Evolutionary conservation across 768 basidiomycete species (phyloP), one percentile per base, ranked within the genome.

Genomic region (Trametes cingulata): DNA sequence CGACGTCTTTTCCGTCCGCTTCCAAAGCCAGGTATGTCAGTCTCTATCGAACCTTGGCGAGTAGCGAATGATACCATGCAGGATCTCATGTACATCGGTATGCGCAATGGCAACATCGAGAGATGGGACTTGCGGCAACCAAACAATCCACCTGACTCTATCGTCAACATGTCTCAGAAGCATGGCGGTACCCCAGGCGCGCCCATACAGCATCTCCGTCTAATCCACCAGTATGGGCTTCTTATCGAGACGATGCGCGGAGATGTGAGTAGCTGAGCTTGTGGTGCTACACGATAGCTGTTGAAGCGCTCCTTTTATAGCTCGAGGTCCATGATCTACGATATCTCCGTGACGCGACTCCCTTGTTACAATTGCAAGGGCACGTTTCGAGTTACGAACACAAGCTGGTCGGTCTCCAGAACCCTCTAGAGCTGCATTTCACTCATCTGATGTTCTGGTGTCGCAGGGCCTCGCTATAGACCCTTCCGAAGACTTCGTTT

Each of bases 291-390:
- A 15, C 19, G 5, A 20, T 19, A 24, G 2, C 24, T 58, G 2
- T 17, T 22, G 14, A 20, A 22, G 49, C 12, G 25, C 39, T 25
- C 12, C 10, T 14, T 22, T n/a, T 1, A n/a, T 7, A 88, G 89
- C 74, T 90, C 17, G 78, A 82, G 46, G 73, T 79, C 3, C 87
- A 81, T 61, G 89, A 91, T 71, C 70, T 88, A 51, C 84, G 90
- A 9, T 88, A 82, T 63, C 71, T 78, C 46, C 69, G 74, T n/a
- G 62, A 63, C 35, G 63, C 64, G 13, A 71, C 69, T 1, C 88
- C 90, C 0, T 29, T 82, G 2, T 69, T 80, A 52, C 63, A 68
- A 6, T 85, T 84, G 60, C 62, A 69, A 10, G 88, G 86, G 1
- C 84, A 90, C 62, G 70, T 80, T n/a, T 89, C 88, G 63, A 73